Evolutionary conservation across 129 eudicot species (phyloP).

Genomic region (Logfia minima): DNA sequence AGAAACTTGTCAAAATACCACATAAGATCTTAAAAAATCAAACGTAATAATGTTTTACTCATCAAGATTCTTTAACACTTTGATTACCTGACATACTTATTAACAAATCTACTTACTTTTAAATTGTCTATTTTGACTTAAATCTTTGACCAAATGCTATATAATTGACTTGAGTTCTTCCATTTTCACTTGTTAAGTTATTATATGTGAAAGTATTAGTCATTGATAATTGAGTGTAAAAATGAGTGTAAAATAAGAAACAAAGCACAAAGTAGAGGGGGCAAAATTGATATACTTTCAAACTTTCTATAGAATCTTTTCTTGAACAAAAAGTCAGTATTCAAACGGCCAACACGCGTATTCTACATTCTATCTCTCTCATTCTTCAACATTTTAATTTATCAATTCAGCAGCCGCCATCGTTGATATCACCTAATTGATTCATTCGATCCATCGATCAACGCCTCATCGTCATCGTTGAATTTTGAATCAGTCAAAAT

Average conservation of each 20-base stretch:
- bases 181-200: not conserved
- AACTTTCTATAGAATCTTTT: constrained; percentile 16
- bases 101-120: not conserved
- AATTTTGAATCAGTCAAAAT: constrained; percentile 29
- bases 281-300: not conserved
- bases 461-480: constrained; percentile 31
- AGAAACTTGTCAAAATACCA: not conserved
- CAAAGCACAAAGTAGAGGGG: constrained; percentile 20
- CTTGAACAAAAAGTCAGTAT: constrained; percentile 26
- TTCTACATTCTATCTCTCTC: constrained; percentile 13
- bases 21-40: too few species aligned
- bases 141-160: not conserved
- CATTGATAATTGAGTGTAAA: not conserved
- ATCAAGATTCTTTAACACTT: not conserved
- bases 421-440: constrained; percentile 16
- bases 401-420: constrained; percentile 15
- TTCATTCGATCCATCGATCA: constrained; percentile 8
- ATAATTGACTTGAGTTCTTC: not conserved
- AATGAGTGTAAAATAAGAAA: not conserved
- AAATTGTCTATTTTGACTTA: not conserved
- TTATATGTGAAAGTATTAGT: not conserved
- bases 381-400: not conserved
- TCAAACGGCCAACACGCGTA: constrained; percentile 27
- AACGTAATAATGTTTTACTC: not conserved
- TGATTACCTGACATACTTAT: not conserved